These are phyloP conservation scores for Russula virescens DNA, from an alignment of 768 basidiomycete genomes.

Conservation along the genomic window DNA sequence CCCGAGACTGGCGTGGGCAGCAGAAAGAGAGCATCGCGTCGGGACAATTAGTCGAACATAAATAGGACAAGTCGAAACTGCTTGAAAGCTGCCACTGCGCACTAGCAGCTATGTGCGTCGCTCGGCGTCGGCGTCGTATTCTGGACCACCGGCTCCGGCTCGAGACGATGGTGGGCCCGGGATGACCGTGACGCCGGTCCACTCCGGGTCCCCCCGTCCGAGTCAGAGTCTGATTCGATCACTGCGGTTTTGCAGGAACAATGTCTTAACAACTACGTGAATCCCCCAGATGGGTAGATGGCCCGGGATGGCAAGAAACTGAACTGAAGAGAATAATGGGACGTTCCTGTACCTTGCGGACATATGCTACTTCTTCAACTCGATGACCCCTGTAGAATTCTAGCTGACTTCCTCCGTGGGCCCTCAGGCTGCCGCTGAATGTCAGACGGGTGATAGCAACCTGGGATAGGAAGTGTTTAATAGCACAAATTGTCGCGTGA, in stretches of 20 bases:
- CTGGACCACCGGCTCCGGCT: constrained; percentile 29
- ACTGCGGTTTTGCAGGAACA: not conserved
- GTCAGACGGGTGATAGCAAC: constrained; percentile 22
- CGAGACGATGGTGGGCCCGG: constrained; percentile 29
- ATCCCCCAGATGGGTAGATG: not conserved
- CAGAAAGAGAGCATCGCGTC: too few relatives aligned
- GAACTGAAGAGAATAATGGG: not conserved
- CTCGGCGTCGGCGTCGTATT: constrained; percentile 36
- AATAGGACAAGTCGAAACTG: too few relatives aligned
- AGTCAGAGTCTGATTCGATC: constrained; percentile 39
- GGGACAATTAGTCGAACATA: too few relatives aligned
- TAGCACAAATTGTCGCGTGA: too few relatives aligned
- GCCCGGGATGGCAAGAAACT: too few relatives aligned
- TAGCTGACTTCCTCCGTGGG: constrained; percentile 72
- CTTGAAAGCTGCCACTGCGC: too few relatives aligned
- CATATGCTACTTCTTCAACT: constrained; percentile 76
- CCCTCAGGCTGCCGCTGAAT: constrained; percentile 67
- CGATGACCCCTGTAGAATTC: constrained; percentile 74
- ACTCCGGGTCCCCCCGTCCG: too few relatives aligned
- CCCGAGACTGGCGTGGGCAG: too few relatives aligned
- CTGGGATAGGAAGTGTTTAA: not conserved
- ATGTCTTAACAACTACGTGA: constrained; percentile 1
- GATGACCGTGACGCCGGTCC: constrained; percentile 45
- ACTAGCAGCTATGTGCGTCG: constrained; percentile 43
- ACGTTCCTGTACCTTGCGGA: constrained; percentile 27